Evolutionary conservation across 495 filamentous ascomycete species (phyloP).

Genomic region (Podospora fimiseda): DNA sequence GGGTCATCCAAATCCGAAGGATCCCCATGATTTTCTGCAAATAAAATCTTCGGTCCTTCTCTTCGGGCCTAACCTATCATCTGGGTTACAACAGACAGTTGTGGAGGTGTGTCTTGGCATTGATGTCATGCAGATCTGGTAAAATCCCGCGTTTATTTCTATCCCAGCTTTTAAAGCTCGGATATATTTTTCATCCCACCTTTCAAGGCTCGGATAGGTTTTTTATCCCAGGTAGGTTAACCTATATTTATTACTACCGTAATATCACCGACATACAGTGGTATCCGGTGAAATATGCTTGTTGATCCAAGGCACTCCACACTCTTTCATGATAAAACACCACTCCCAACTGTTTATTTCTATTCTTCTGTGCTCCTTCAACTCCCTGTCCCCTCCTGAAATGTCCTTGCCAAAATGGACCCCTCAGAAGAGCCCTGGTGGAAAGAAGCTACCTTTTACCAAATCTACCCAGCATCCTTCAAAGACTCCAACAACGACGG

Average conservation of each 20-base stretch:
- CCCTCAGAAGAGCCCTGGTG: conserved; percentile 12
- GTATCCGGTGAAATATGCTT: no score
- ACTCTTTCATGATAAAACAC: no score
- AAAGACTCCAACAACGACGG: conserved; percentile 63
- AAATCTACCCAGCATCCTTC: conserved; percentile 55
- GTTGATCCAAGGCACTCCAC: no score
- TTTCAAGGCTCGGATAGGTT: not conserved
- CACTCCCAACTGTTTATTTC: no score
- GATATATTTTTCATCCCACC: not conserved
- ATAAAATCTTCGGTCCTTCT: not conserved
- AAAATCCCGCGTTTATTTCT: not conserved
- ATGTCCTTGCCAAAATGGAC: no score
- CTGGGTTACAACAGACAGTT: not conserved
- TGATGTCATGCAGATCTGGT: not conserved
- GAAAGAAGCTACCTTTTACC: conserved; percentile 48
- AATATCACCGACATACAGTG: no score
- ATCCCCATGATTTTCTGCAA: no score
- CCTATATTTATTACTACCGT: no score
- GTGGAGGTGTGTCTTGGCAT: not conserved
- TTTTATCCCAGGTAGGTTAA: no score
- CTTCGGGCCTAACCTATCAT: not conserved
- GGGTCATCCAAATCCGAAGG: no score
- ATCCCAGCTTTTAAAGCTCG: not conserved
- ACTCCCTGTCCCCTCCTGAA: no score
- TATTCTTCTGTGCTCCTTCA: no score